Conservation (phyloP, 129 eudicot genomes). For the Logfia minima region DNA sequence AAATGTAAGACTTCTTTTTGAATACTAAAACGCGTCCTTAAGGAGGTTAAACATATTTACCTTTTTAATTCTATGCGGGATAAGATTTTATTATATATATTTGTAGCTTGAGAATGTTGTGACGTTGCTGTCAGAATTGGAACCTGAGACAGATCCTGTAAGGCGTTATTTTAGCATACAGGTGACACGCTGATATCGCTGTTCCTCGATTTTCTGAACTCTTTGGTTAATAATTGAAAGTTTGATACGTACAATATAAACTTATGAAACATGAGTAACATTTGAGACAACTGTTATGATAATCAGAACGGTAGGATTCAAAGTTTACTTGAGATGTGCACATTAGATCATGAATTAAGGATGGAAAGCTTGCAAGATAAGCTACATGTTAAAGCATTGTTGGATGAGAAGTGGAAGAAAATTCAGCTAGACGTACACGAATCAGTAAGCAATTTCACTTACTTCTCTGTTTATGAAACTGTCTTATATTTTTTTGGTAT, state of each 20-base stretch:
- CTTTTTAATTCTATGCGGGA: not conserved
- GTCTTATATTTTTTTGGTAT: not conserved
- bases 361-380: slow-evolving; percentile 77
- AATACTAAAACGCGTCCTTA: not conserved
- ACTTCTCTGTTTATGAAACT: slow-evolving; percentile 6
- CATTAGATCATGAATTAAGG: slow-evolving; percentile 78
- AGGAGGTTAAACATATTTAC: not conserved
- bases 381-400: slow-evolving; percentile 63
- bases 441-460: slow-evolving; percentile 43
- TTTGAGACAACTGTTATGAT: slow-evolving; percentile 9
- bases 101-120: slow-evolving; percentile 90
- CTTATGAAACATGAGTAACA: not conserved
- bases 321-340: slow-evolving; percentile 88
- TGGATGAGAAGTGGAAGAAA: slow-evolving; percentile 93
- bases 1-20: slow-evolving; percentile 47
- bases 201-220: not conserved
- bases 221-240: not conserved
- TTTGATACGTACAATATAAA: not conserved
- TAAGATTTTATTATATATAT: slow-evolving; percentile 18
- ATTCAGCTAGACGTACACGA: slow-evolving; percentile 61
- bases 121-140: slow-evolving; percentile 83
- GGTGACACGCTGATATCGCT: slow-evolving; percentile 40
- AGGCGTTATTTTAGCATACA: slow-evolving; percentile 78
- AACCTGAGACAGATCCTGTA: slow-evolving; percentile 91
- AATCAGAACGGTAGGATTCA: slow-evolving; percentile 78